Percentiles rank a stretch among this genome's conserved stretches.
phyloP scores from a whole-genome alignment of 768 basidiomycete genomes.

The Chalciporus chontae region DNA sequence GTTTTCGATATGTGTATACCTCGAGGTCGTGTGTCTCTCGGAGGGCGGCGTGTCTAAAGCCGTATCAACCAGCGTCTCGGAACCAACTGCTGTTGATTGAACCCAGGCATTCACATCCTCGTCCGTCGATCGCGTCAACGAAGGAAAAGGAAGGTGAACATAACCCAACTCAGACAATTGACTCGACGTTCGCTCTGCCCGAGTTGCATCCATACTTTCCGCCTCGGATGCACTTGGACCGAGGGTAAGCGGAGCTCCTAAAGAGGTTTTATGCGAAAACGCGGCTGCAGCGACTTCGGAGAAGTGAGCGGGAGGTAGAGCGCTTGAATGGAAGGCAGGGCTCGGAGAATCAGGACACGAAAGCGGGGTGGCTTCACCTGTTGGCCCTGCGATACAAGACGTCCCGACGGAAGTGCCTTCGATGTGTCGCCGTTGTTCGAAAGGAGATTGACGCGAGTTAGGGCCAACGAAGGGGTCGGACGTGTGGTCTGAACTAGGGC shows the following conservation, averaged over 20 bases:
- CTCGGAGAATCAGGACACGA: not conserved
- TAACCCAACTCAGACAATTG: slow-evolving; percentile 36
- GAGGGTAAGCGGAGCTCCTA: not conserved
- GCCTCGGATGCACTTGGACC: not conserved
- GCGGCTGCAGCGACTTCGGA: slow-evolving; percentile 15
- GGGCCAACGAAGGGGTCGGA: too few relatives aligned
- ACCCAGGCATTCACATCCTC: not conserved
- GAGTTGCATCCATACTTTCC: not conserved
- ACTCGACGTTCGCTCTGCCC: too few relatives aligned
- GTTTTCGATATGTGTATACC: slow-evolving; percentile 63
- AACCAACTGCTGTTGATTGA: not conserved
- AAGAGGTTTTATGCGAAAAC: not conserved
- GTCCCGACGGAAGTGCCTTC: not conserved
- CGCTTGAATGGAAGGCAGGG: not conserved
- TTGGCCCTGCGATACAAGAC: not conserved
- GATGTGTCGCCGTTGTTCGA: not conserved
- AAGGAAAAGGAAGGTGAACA: slow-evolving; percentile 42
- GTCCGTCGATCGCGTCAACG: slow-evolving; percentile 23
- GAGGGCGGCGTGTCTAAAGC: not conserved
- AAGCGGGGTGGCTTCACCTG: not conserved
- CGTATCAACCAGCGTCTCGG: not conserved
- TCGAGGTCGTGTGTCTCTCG: slow-evolving; percentile 44
- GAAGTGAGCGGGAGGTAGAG: slow-evolving; percentile 15
- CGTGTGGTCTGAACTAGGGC: not conserved
- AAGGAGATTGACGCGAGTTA: not conserved